Percentiles rank a stretch among this genome's conserved stretches.
These are phyloP conservation scores for Arctium minus DNA, from an alignment of 129 eudicot species.

Conservation along the genomic window DNA sequence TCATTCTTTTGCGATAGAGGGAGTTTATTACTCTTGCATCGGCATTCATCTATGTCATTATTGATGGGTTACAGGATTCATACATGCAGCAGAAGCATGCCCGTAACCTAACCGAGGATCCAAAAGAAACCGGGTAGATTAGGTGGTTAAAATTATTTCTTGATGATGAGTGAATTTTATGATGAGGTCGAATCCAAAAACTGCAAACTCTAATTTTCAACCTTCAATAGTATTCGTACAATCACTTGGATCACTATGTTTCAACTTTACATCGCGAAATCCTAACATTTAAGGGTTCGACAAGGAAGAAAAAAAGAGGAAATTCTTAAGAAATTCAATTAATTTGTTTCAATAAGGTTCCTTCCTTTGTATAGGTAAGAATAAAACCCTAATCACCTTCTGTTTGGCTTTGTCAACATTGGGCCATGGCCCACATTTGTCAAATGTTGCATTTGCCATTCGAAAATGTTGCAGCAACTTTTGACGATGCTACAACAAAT, in stretches of 20 bases:
- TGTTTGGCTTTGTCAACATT: not conserved
- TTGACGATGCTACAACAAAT: not conserved
- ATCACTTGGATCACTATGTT: not conserved
- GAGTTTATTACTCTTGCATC: not conserved
- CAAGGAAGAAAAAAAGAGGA: not conserved
- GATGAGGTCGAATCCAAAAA: not conserved
- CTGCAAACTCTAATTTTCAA: not conserved
- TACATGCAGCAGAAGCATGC: not conserved
- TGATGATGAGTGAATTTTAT: not conserved
- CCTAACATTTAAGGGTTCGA: not conserved
- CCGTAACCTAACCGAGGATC: not conserved
- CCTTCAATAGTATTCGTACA: not conserved
- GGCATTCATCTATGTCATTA: not conserved
- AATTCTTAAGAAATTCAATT: not conserved
- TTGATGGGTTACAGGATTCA: not conserved
- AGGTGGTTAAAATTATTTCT: not conserved
- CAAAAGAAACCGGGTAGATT: not conserved
- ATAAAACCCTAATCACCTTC: not conserved
- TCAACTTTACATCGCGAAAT: not conserved
- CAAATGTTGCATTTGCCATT: not conserved
- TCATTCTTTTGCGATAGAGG: constrained; percentile 3
- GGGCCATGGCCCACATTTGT: not conserved
- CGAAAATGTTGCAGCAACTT: not conserved
- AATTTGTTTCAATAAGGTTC: not conserved
- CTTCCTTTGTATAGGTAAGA: not conserved